Conservation (phyloP, 1,139 yeast species). For the Candida labiduridarum region DNA sequence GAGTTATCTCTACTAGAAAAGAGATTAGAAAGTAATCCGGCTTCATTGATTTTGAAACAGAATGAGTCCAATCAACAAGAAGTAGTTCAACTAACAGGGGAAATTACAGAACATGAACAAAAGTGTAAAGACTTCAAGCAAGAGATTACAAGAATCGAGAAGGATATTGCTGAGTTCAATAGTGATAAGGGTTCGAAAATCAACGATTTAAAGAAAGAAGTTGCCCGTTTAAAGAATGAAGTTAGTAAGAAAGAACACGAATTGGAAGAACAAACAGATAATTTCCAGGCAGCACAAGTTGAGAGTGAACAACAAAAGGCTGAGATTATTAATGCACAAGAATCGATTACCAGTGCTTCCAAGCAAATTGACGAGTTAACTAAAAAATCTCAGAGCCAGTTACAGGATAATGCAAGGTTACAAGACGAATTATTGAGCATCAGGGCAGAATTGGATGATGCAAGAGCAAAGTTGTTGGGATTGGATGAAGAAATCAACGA, state of each 20-base stretch:
- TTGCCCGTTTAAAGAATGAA: conserved; percentile 38
- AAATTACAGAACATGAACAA: conserved; percentile 37
- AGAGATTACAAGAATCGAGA: conserved; percentile 62
- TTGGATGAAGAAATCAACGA: conserved; percentile 79
- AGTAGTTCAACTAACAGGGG: conserved; percentile 45
- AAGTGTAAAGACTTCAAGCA: conserved; percentile 25
- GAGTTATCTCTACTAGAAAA: conserved; percentile 64
- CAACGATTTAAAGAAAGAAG: conserved; percentile 63
- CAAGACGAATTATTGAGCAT: conserved; percentile 35
- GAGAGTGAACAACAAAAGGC: conserved; percentile 69
- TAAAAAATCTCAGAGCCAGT: conserved; percentile 30
- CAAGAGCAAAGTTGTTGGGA: conserved; percentile 64
- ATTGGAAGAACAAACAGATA: conserved; percentile 50
- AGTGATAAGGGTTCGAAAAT: conserved; percentile 81
- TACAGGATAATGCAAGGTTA: conserved; percentile 29
- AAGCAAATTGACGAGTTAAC: conserved; percentile 41
- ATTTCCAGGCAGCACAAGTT: conserved; percentile 66
- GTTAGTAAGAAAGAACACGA: conserved; percentile 43
- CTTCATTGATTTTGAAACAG: conserved; percentile 56
- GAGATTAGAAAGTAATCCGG: conserved; percentile 62
- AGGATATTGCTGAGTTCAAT: conserved; percentile 81
- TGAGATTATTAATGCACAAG: conserved; percentile 54
- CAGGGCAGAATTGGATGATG: conserved; percentile 55
- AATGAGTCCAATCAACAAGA: conserved; percentile 52
- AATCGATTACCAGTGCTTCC: conserved; percentile 39